These are phyloP conservation scores for Exophiala oligosperma DNA, from an alignment of 2,329 filamentous ascomycete species.

Conservation along the genomic window DNA sequence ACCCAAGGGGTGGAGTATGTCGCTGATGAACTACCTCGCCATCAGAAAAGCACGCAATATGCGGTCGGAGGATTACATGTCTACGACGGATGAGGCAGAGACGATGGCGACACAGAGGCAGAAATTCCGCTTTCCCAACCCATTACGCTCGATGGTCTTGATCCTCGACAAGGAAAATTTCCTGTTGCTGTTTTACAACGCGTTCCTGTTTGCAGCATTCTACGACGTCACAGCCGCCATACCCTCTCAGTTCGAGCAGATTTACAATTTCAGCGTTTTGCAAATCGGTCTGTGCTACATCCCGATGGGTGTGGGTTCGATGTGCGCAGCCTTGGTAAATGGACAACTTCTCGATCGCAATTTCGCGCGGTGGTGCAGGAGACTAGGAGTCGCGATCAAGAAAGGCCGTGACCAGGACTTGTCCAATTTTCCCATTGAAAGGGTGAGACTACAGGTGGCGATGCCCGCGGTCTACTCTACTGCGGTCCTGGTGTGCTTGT, in stretches of 20 bases:
- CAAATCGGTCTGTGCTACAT: constrained; percentile 44
- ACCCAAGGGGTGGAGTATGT: constrained; percentile 40
- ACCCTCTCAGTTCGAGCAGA: constrained; percentile 46
- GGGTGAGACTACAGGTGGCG: constrained; percentile 36
- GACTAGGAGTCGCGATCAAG: constrained; percentile 61
- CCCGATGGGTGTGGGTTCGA: constrained; percentile 31
- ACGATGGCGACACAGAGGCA: neutral
- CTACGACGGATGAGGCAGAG: neutral
- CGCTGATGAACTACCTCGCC: constrained; percentile 30
- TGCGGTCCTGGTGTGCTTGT: constrained; percentile 33
- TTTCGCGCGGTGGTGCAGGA: constrained; percentile 66
- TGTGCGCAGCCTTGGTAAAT: constrained; percentile 31
- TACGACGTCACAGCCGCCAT: constrained; percentile 49
- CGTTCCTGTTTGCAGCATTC: constrained; percentile 49
- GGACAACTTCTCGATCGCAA: constrained; percentile 68
- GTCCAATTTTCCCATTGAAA: constrained; percentile 53
- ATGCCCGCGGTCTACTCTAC: constrained; percentile 35
- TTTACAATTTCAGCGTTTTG: constrained; percentile 50
- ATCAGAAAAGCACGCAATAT: constrained; percentile 25
- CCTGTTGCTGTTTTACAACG: constrained; percentile 40
- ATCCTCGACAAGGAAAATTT: constrained; percentile 39
- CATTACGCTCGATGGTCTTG: constrained; percentile 39
- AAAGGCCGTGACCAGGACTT: constrained; percentile 56
- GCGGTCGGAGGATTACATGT: constrained; percentile 7
- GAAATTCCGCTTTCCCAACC: constrained; percentile 42